phyloP scores from a whole-genome alignment of 257 asterid genomes.

The Paulownia fortunei region DNA sequence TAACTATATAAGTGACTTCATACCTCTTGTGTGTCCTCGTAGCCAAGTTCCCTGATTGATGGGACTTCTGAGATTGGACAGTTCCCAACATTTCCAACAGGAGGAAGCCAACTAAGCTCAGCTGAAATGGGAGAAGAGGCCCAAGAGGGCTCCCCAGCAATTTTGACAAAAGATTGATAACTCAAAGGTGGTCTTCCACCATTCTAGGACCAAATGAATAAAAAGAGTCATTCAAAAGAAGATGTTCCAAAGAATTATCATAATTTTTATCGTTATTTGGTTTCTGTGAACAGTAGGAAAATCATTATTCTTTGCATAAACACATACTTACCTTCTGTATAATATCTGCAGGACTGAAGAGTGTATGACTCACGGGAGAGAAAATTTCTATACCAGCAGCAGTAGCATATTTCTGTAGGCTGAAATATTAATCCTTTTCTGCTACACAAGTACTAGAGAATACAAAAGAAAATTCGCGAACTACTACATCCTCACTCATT shows the following conservation, averaged over 20 bases:
- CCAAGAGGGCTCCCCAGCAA: slow-evolving; percentile 93
- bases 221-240: not conserved
- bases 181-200: slow-evolving; percentile 90
- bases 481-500: not conserved
- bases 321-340: slow-evolving; percentile 62
- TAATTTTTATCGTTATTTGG: not conserved
- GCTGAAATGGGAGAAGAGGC: slow-evolving; percentile 60
- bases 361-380: slow-evolving; percentile 93
- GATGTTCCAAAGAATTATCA: not conserved
- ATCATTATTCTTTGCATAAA: not conserved
- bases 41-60: slow-evolving; percentile 77
- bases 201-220: slow-evolving; percentile 54
- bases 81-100: slow-evolving; percentile 64
- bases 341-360: slow-evolving; percentile 85
- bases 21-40: slow-evolving; percentile 70
- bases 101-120: slow-evolving; percentile 61
- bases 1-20: not conserved
- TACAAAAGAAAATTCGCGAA: not conserved
- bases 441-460: not conserved
- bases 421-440: slow-evolving; percentile 20
- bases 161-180: slow-evolving; percentile 86
- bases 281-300: not conserved
- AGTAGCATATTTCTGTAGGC: slow-evolving; percentile 63
- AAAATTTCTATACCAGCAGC: slow-evolving; percentile 68
- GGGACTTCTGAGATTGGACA: slow-evolving; percentile 67